Conservation (phyloP, 257 asterid genomes). For the Jacaranda mimosifolia region DNA sequence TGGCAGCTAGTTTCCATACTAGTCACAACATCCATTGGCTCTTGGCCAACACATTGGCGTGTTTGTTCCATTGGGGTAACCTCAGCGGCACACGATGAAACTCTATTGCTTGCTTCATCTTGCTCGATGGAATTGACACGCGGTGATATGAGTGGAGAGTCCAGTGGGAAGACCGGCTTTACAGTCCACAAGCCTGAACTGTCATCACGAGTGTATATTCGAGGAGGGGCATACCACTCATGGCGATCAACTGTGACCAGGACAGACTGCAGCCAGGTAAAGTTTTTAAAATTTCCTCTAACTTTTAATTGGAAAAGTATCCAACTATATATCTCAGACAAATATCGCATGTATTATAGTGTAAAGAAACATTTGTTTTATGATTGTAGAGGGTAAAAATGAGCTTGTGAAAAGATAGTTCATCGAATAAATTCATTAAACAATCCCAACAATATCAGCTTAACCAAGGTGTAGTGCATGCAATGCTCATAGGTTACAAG, state of each 20-base stretch:
- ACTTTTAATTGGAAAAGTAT: conserved; percentile 15
- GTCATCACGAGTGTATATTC: conserved; percentile 86
- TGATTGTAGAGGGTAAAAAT: conserved; percentile 8
- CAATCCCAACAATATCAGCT: not conserved
- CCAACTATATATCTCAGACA: not conserved
- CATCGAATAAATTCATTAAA: not conserved
- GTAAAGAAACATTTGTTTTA: not conserved
- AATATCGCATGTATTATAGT: not conserved
- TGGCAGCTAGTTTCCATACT: conserved; percentile 85
- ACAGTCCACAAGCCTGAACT: conserved; percentile 85
- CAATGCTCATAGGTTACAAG: not conserved
- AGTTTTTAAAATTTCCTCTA: not conserved
- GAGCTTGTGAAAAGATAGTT: conserved; percentile 17
- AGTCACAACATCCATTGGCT: conserved; percentile 69
- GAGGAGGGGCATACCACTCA: conserved; percentile 99
- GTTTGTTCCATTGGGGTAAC: conserved; percentile 67
- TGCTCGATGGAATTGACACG: conserved; percentile 47
- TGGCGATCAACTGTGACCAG: conserved; percentile 96
- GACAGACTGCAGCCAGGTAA: conserved; percentile 80
- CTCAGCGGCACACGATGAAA: conserved; percentile 59
- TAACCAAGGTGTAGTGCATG: not conserved
- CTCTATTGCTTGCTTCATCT: conserved; percentile 48
- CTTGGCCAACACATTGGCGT: conserved; percentile 66
- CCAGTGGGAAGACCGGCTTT: conserved; percentile 74
- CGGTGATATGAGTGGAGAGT: conserved; percentile 62